These are phyloP conservation scores for Fusarium ramigenum DNA, from an alignment of 2,329 filamentous ascomycete genomes.

Conservation along the genomic window DNA sequence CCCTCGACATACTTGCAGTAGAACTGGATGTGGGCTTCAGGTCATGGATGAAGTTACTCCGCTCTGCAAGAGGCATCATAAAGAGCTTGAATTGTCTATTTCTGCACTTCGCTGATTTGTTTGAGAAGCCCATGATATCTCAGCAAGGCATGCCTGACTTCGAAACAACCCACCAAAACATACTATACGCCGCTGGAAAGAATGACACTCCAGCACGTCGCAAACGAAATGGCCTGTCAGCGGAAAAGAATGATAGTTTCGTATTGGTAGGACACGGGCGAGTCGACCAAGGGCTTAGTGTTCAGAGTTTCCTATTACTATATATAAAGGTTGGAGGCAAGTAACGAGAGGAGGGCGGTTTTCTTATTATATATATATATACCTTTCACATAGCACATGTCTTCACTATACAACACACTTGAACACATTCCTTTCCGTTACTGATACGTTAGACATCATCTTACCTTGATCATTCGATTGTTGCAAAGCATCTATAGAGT, in stretches of 20 bases:
- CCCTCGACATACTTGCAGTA: constrained; percentile 8
- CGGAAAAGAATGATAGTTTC: neutral
- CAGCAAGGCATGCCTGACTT: neutral
- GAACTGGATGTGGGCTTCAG: neutral
- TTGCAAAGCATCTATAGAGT: neutral
- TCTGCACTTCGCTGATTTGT: neutral
- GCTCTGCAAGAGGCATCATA: neutral
- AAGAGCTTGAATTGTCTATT: neutral
- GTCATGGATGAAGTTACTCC: neutral
- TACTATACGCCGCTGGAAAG: neutral
- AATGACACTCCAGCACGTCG: neutral
- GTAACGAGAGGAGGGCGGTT: neutral
- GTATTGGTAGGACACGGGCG: no score
- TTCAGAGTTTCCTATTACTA: neutral
- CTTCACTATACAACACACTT: neutral
- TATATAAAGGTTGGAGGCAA: neutral
- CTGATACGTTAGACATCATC: rapidly evolving
- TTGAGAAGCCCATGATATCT: neutral
- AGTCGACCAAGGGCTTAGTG: neutral
- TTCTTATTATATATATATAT: neutral
- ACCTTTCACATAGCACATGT: neutral
- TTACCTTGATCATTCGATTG: neutral
- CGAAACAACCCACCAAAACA: neutral
- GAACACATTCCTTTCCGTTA: neutral
- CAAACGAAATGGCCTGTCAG: rapidly evolving